phyloP scores from a whole-genome alignment of 257 asterid species.

The Fraxinus cuspidata region DNA sequence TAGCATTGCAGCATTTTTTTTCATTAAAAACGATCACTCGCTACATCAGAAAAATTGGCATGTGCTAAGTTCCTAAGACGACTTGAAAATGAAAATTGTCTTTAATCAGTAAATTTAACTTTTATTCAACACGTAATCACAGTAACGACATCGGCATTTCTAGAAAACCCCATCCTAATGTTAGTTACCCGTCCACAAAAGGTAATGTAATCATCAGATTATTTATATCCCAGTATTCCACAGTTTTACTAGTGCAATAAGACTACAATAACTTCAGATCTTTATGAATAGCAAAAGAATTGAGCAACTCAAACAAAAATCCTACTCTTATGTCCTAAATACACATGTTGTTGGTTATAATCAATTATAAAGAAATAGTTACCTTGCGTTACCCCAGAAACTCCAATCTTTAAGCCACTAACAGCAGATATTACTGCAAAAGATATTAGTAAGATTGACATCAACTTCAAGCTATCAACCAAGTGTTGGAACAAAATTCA shows the following conservation, averaged over 20 bases:
- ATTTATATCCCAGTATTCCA: background rate
- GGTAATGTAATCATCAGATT: slow-evolving; percentile 2
- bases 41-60: background rate
- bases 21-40: background rate
- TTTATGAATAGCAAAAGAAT: slow-evolving; percentile 10
- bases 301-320: slow-evolving; percentile 21
- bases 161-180: background rate
- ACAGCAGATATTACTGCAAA: slow-evolving; percentile 95
- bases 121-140: slow-evolving; percentile 8
- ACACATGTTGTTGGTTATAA: slow-evolving; percentile 10
- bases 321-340: slow-evolving; percentile 9
- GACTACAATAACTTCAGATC: background rate
- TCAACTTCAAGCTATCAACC: slow-evolving; percentile 26
- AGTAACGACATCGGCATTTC: background rate
- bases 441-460: slow-evolving; percentile 24
- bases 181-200: slow-evolving; percentile 2
- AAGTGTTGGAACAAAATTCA: slow-evolving; percentile 21
- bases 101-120: background rate
- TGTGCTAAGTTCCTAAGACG: background rate
- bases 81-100: background rate
- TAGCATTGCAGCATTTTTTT: slow-evolving; percentile 7
- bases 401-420: slow-evolving; percentile 90
- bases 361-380: slow-evolving; percentile 24
- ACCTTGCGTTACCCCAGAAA: slow-evolving; percentile 79
- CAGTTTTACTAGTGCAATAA: background rate